Evolutionary conservation across 352 stramenopile species (phyloP), one percentile per base, ranked within the genome.

Genomic region (Aphanomyces stellatus): DNA sequence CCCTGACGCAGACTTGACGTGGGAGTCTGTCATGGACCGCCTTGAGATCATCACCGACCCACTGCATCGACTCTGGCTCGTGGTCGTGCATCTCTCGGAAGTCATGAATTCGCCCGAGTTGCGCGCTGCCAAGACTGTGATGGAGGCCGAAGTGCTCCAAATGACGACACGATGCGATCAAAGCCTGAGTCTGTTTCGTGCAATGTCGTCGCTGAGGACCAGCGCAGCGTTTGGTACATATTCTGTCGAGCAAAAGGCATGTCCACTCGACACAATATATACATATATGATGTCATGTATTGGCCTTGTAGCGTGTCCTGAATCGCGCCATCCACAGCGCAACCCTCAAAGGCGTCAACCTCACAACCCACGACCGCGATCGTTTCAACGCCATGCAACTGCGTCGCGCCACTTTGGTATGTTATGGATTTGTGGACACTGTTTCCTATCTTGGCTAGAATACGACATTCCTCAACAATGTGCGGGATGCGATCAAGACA

Each of bases 331-430:
- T 99, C 5, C 77, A 83, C 3, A 78, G 74, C 53, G 98, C 98
- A 69, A 92, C 83, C 43, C 76, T 98, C 19, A 95, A 87, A 55
- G 96, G 96, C 35, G 95, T 99, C 24, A 95, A 90, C 5, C 78
- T 99, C 11, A 83, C 96, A 40, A 95, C 87, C 13, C 84, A 89
- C 8, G 77, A 85, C 48, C 93, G 97, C 62, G 85, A 98, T 69
- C 74, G 81, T 24, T 99, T 98, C 78, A 99, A 99, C 76, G 88
- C 96, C 71, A 94, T 99, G 46, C 97, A 98, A 69, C 76, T 98
- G 57, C 85, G 93, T 59, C 77, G 94, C 19, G 91, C 96, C 0
- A 83, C 98, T 68, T 78, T 98, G 71, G 85, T 89, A 69, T 40
- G 27, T 34, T 1, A 28, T 3, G 72, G 22, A 31, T 11, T n/a